Base-by-base conservation (phyloP, 352 stramenopile genomes). In the Pythium dissotocum region DNA sequence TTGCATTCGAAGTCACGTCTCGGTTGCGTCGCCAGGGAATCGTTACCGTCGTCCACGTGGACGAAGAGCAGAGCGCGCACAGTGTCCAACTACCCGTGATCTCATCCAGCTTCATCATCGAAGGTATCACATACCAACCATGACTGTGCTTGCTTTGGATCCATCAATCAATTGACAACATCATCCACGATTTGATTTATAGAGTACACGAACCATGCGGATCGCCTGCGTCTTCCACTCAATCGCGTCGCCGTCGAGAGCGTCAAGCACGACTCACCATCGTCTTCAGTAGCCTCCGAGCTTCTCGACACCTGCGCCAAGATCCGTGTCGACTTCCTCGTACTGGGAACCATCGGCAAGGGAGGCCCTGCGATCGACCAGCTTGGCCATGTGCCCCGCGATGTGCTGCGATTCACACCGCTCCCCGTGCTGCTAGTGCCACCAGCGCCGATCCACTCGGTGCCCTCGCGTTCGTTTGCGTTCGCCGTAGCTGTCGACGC, bases 51-150 rank as follows among this genome's bases (percentile, higher is more conserved):
- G 57, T 88, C 58, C 75, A 81, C 63, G 68, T 90, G 6, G 68
- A 88, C 51, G 81, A 91, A 56, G 73, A 81, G 2, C 61, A 76
- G 18, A 61, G 72, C 26, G 55, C 63, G 9, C 46, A 67, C 24
- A 91, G 78, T 30, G 62, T 81, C 18, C 81, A 89, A 55, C 68
- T 91, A 4, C 83, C 83, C 8, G 64, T 82, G 49, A 82, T 91
- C 58, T 88, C 83, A 0, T 72, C 59, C 35, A 76, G 86, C 55
- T 89, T 91, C 48, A 85, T 91, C 44, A 53, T 76, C 42, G 61
- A 86, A 70, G 82, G 79, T 89, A 4, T 58, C 0, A 38, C 14
- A 30, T 60, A 58, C 21, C 21, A 24, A 24, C 21, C 21, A 24
- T 24, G 21, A 24, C 21, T 24, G 21, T 24, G 21, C 21, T 24